Evolutionary conservation across 345 rosid species (phyloP).

Genomic region (Sisymbrium altissimum): DNA sequence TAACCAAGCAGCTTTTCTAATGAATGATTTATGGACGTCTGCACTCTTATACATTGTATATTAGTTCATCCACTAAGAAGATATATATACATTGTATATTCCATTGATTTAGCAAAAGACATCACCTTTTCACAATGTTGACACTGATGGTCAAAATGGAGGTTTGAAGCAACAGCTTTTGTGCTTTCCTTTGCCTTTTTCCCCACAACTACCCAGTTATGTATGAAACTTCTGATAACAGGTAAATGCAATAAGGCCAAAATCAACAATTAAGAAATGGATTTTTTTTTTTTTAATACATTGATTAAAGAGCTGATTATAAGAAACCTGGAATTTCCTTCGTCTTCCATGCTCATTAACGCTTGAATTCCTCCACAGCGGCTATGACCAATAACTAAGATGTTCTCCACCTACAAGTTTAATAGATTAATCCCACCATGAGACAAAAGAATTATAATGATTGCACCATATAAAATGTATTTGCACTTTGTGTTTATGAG

Average conservation of each 20-base stretch:
- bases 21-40: constrained; percentile 79
- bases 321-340: constrained; percentile 69
- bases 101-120: neutral
- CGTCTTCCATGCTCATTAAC: constrained; percentile 82
- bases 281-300: neutral
- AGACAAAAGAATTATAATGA: constrained; percentile 44
- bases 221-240: constrained; percentile 65
- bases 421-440: neutral
- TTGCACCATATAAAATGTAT: constrained; percentile 44
- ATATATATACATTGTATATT: neutral
- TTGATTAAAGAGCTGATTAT: neutral
- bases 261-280: neutral
- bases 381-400: constrained; percentile 91
- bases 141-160: constrained; percentile 81
- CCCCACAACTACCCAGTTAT: constrained; percentile 78
- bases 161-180: constrained; percentile 56
- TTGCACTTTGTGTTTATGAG: neutral
- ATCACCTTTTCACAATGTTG: constrained; percentile 93
- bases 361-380: constrained; percentile 95
- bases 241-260: neutral
- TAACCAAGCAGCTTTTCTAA: constrained; percentile 72
- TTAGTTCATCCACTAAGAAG: neutral
- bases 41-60: neutral
- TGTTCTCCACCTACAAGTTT: constrained; percentile 72
- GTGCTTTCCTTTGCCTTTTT: constrained; percentile 72